Conservation (phyloP, 257 asterid genomes). For the Solanum piurae region DNA sequence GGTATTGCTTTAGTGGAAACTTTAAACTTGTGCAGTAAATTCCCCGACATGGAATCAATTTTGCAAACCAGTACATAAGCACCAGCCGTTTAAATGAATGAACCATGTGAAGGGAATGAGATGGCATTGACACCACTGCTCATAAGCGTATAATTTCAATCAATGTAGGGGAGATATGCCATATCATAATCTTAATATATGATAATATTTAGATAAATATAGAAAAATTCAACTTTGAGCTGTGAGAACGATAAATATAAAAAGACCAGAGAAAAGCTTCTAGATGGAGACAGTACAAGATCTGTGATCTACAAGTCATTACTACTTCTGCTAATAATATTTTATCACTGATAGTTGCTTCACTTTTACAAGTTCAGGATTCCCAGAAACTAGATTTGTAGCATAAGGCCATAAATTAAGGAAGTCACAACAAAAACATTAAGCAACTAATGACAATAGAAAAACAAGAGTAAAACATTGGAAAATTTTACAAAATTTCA, state of each 20-base stretch:
- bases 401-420: background rate
- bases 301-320: too few relatives aligned
- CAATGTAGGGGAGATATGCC: background rate
- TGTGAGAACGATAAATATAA: too few relatives aligned
- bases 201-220: background rate
- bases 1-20: slow-evolving; percentile 20
- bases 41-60: slow-evolving; percentile 51
- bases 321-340: too few relatives aligned
- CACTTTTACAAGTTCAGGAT: too few relatives aligned
- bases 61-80: slow-evolving; percentile 73
- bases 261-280: too few relatives aligned
- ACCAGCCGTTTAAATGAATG: slow-evolving; percentile 62
- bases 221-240: background rate
- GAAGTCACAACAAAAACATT: too few relatives aligned
- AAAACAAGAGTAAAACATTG: too few relatives aligned
- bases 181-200: background rate
- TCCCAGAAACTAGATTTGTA: too few relatives aligned
- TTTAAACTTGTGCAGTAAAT: slow-evolving; percentile 60
- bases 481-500: too few relatives aligned
- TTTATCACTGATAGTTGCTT: too few relatives aligned
- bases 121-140: slow-evolving; percentile 60
- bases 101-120: slow-evolving; percentile 50
- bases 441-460: too few relatives aligned
- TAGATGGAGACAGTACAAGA: too few relatives aligned
- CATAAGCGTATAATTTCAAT: background rate